Conservation (phyloP, 2,329 filamentous ascomycete species). For the Lachnellula hyalina region DNA sequence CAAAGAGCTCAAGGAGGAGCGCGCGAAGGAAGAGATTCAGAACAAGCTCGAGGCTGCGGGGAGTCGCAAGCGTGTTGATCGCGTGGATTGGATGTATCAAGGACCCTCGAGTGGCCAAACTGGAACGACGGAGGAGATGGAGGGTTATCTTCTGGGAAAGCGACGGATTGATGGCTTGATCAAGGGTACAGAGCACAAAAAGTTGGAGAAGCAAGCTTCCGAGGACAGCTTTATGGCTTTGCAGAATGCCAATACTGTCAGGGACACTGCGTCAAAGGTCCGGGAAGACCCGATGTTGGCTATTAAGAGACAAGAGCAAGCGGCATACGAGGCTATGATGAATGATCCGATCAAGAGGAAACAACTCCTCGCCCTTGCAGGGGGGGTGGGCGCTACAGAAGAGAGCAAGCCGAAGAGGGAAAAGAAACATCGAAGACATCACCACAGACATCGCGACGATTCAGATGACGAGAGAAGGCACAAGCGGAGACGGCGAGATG, state of each 20-base stretch:
- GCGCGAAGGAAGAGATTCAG: constrained; percentile 86
- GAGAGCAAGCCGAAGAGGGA: constrained; percentile 41
- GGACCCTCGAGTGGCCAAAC: constrained; percentile 72
- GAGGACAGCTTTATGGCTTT: constrained; percentile 56
- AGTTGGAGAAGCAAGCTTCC: constrained; percentile 68
- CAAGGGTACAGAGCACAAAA: constrained; percentile 75
- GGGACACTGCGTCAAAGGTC: constrained; percentile 82
- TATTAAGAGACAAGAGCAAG: constrained; percentile 88
- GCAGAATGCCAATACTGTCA: constrained; percentile 64
- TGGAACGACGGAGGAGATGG: constrained; percentile 82
- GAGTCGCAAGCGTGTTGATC: constrained; percentile 70
- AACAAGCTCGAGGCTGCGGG: constrained; percentile 84
- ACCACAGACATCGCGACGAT: constrained; percentile 34
- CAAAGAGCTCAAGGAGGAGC: constrained; percentile 91
- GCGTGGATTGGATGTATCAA: constrained; percentile 98
- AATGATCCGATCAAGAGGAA: constrained; percentile 65
- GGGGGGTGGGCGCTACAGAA: constrained; percentile 33
- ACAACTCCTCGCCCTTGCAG: constrained; percentile 61
- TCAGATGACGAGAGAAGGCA: constrained; percentile 37
- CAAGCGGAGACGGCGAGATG: constrained; percentile 37
- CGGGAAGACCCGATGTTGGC: constrained; percentile 86
- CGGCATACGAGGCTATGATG: constrained; percentile 74
- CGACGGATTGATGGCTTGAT: constrained; percentile 82
- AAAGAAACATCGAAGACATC: constrained; percentile 40
- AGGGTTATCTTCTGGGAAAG: constrained; percentile 90